Evolutionary conservation across 2,329 filamentous ascomycete species (phyloP).

Genomic region (Pseudogymnoascus sp.): DNA sequence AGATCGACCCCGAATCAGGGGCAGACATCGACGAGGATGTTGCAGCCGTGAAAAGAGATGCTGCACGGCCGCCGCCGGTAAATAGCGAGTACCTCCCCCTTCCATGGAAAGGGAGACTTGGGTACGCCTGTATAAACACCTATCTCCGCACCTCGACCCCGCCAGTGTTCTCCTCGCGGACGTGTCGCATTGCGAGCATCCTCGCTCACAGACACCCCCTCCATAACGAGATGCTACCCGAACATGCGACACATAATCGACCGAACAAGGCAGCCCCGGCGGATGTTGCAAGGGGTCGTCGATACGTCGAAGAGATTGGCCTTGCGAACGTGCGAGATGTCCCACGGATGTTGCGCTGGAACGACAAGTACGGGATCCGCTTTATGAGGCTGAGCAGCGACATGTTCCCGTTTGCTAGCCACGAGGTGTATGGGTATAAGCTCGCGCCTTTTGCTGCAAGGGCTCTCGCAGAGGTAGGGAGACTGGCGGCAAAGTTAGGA

Average conservation of each 20-base stretch:
- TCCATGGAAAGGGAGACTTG: conserved; percentile 83
- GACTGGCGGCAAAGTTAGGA: conserved; percentile 66
- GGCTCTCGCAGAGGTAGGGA: conserved; percentile 67
- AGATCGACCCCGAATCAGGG: conserved; percentile 32
- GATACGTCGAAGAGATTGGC: conserved; percentile 70
- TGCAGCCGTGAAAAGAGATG: conserved; percentile 25
- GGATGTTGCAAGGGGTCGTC: conserved; percentile 57
- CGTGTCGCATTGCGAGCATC: conserved; percentile 85
- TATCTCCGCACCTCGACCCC: conserved; percentile 77
- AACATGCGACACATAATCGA: conserved; percentile 78
- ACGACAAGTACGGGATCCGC: conserved; percentile 82
- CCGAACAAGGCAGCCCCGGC: conserved; percentile 67
- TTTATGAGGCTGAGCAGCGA: conserved; percentile 90
- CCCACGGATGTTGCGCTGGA: conserved; percentile 82
- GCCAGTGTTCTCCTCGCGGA: conserved; percentile 83
- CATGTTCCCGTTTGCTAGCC: conserved; percentile 95
- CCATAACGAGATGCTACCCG: conserved; percentile 64
- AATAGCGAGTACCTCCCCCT: conserved; percentile 78
- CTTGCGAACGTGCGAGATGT: conserved; percentile 79
- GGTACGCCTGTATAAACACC: conserved; percentile 90
- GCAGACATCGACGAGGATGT: conserved; percentile 20
- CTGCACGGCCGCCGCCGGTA: conserved; percentile 56
- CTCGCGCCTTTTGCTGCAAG: conserved; percentile 77
- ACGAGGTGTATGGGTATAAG: conserved; percentile 78
- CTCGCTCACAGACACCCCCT: conserved; percentile 82